These are phyloP conservation scores for Globisporangium parvum DNA, from an alignment of 352 stramenopile genomes.

Conservation along the genomic window DNA sequence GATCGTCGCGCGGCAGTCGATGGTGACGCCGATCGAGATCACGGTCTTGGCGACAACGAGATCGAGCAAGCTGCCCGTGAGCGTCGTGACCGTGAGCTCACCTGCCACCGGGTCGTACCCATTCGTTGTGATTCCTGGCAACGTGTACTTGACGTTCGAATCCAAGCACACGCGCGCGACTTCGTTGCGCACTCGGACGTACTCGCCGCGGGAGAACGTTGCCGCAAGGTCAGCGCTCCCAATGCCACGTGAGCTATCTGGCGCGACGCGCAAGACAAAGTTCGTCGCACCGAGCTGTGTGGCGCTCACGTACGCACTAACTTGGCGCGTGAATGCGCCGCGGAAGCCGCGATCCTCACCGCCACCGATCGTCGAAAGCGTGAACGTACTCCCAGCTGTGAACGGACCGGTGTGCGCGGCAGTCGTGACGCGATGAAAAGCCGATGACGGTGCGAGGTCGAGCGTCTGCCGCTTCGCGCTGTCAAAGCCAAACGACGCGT, in stretches of 20 bases:
- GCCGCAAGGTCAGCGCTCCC: conserved; percentile 25
- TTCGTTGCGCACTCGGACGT: conserved; percentile 51
- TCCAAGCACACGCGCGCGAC: conserved; percentile 63
- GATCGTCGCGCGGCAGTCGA: conserved; percentile 27
- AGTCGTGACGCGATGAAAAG: conserved; percentile 64
- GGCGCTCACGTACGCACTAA: conserved; percentile 41
- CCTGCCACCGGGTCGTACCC: conserved; percentile 21
- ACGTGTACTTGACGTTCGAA: conserved; percentile 34
- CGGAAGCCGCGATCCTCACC: conserved; percentile 26
- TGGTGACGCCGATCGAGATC: conserved; percentile 33
- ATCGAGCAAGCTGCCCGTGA: conserved; percentile 20
- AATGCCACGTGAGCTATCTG: conserved; percentile 28
- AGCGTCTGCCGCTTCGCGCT: conserved; percentile 14
- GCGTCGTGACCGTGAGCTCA: conserved; percentile 37
- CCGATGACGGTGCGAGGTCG: conserved; percentile 25
- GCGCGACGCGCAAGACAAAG: conserved; percentile 48
- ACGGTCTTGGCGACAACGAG: conserved; percentile 27
- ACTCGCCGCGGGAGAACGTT: conserved; percentile 57
- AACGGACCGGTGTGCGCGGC: conserved; percentile 64
- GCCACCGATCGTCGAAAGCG: conserved; percentile 40
- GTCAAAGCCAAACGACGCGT: conserved; percentile 28
- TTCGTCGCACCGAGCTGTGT: conserved; percentile 19
- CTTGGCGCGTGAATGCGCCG: conserved; percentile 36
- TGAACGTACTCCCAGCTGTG: conserved; percentile 50
- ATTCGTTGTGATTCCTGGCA: conserved; percentile 29